Base-by-base conservation (phyloP, 2,329 filamentous ascomycete species). In the Phialophora expanda region DNA sequence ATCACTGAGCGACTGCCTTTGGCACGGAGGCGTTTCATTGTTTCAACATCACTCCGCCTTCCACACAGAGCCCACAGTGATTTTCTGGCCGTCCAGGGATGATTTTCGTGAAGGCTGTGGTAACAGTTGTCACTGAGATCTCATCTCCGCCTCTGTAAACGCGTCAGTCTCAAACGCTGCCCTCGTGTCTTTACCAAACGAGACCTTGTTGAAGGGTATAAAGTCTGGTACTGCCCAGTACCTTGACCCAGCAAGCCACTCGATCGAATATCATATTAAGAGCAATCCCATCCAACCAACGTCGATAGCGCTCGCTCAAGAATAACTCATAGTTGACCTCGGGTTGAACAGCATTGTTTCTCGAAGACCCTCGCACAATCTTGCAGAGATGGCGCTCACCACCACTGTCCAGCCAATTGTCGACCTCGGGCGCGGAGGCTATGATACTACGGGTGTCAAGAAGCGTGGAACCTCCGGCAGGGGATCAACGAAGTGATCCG, bases 341-440 rank as follows among this genome's bases (percentile, higher is more conserved):
- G 3, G 44, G 17, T 20, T 9, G 44, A 46, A 46, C 20, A 46
- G 14, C 14, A 46, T n/a, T 9, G 4, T 46, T 46, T 9, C 8
- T 46, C 44, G 6, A 46, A 46, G 30, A 32, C 44, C 44, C 20
- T 20, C 20, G 17, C n/a, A 20, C 20, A 46, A 17, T 20, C 20
- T 46, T 20, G 44, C 20, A 6, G 20, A 5, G 44, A 46, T 46
- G 44, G 44, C 44, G 20, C 44, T 46, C 44, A 20, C 14, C 44
- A 46, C 44, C 20, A 46, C 20, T 20, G 44, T 9, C 20, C 14
- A 11, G 17, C 22, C 22, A 20, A 26, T 28, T 8, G 30, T 51
- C 26, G 20, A 59, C 56, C 32, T 48, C 38, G 60, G 60, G 2
- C 60, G 51, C 22, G 51, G 34, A 9, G 26, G 32, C 9, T 62